phyloP scores from a whole-genome alignment of 805 yeast genomes.

The Starmerella stigmatis region DNA sequence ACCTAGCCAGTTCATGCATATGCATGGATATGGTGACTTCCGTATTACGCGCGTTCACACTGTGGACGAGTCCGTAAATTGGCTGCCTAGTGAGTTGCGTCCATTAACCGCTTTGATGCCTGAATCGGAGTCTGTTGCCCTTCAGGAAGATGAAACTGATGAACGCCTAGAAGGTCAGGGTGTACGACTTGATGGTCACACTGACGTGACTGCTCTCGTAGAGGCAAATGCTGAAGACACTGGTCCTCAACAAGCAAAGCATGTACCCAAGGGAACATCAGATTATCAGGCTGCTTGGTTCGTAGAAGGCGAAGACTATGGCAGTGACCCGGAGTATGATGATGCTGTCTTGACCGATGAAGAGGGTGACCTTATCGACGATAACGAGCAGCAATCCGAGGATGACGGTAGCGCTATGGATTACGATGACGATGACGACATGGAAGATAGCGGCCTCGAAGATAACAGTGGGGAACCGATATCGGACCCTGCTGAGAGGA shows the following conservation, averaged over 20 bases:
- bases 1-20: slow-evolving; percentile 65
- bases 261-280: slow-evolving; percentile 60
- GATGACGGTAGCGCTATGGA: slow-evolving; percentile 31
- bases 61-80: slow-evolving; percentile 22
- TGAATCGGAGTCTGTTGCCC: slow-evolving; percentile 21
- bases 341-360: slow-evolving; percentile 23
- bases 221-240: slow-evolving; percentile 30
- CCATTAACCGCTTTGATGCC: slow-evolving; percentile 27
- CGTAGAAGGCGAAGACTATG: slow-evolving; percentile 37
- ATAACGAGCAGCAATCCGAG: slow-evolving; percentile 3
- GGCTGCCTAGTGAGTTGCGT: slow-evolving; percentile 26
- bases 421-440: slow-evolving; percentile 33
- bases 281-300: slow-evolving; percentile 72
- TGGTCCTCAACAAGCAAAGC: slow-evolving; percentile 28
- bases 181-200: slow-evolving; percentile 48
- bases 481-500: slow-evolving; percentile 76
- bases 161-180: slow-evolving; percentile 33
- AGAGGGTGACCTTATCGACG: slow-evolving; percentile 24
- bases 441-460: slow-evolving; percentile 15
- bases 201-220: slow-evolving; percentile 35
- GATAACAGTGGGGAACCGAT: slow-evolving; percentile 41
- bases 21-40: slow-evolving; percentile 86
- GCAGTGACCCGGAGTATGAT: slow-evolving; percentile 34
- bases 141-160: slow-evolving; percentile 27
- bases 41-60: slow-evolving; percentile 49